Evolutionary conservation across 768 basidiomycete species (phyloP).

Genomic region (Saitozyma podzolica): DNA sequence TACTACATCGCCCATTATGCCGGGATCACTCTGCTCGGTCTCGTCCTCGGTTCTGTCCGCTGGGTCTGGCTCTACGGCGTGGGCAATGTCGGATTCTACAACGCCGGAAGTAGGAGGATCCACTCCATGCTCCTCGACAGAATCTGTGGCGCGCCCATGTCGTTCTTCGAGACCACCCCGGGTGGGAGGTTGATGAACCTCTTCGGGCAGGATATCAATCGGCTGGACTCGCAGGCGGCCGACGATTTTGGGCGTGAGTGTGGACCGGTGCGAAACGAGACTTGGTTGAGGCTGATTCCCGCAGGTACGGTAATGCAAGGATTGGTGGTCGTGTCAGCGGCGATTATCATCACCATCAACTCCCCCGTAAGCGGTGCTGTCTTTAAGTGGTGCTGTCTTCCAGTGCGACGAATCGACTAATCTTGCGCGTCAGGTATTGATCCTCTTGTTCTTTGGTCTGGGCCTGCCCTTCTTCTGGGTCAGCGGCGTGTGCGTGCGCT

Average conservation of each 20-base stretch:
- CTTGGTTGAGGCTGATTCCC: background rate
- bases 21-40: slow-evolving; percentile 8
- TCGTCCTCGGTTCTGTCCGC: slow-evolving; percentile 18
- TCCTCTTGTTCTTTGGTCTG: slow-evolving; percentile 18
- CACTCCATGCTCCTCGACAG: slow-evolving; percentile 29
- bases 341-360: slow-evolving; percentile 13
- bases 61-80: slow-evolving; percentile 51
- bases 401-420: no score
- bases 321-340: slow-evolving; percentile 11
- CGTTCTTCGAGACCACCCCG: slow-evolving; percentile 44
- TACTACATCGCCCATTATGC: slow-evolving; percentile 36
- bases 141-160: slow-evolving; percentile 34
- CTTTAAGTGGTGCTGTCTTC: no score
- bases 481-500: slow-evolving; percentile 24
- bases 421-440: slow-evolving; percentile 9
- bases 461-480: slow-evolving; percentile 33
- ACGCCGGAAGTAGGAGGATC: slow-evolving; percentile 23
- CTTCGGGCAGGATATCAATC: slow-evolving; percentile 39
- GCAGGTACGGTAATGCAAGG: slow-evolving; percentile 14
- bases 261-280: background rate
- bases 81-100: slow-evolving; percentile 36
- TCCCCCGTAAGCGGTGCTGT: slow-evolving; percentile 2
- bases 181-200: slow-evolving; percentile 45
- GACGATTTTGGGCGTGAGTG: slow-evolving; percentile 41
- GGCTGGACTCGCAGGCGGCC: slow-evolving; percentile 33